These are phyloP conservation scores for Dentipellis sp. DNA, from an alignment of 768 basidiomycete species.

Conservation along the genomic window DNA sequence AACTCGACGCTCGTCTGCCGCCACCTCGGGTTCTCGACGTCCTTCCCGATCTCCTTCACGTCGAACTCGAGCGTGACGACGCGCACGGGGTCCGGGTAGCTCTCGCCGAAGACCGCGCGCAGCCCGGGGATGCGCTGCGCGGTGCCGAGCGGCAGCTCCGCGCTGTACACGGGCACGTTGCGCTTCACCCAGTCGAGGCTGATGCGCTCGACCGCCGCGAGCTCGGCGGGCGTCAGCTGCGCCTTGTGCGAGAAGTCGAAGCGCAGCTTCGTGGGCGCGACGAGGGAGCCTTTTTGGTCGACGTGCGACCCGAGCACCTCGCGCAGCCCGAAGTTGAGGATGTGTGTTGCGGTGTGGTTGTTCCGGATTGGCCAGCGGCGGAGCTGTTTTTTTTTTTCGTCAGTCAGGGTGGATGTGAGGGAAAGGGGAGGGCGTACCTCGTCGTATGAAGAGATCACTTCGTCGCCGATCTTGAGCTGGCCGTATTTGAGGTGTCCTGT, in stretches of 20 bases:
- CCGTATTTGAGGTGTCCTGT: slow-evolving; percentile 90
- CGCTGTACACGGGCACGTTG: slow-evolving; percentile 83
- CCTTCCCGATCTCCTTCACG: slow-evolving; percentile 76
- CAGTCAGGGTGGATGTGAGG: slow-evolving; percentile 18
- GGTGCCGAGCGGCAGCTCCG: slow-evolving; percentile 68
- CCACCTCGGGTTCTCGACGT: slow-evolving; percentile 90
- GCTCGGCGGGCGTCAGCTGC: slow-evolving; percentile 66
- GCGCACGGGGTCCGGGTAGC: slow-evolving; percentile 95
- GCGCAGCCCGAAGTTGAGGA: slow-evolving; percentile 88
- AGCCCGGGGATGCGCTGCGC: slow-evolving; percentile 89
- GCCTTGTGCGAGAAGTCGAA: slow-evolving; percentile 99
- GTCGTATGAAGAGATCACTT: slow-evolving; percentile 86
- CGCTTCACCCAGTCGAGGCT: slow-evolving; percentile 84
- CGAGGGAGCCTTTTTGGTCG: slow-evolving; percentile 96
- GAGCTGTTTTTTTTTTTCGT: slow-evolving; percentile 21
- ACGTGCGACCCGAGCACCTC: slow-evolving; percentile 96
- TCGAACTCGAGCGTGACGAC: slow-evolving; percentile 88
- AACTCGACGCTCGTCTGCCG: slow-evolving; percentile 88
- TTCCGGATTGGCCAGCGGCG: slow-evolving; percentile 94
- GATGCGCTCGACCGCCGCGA: slow-evolving; percentile 75
- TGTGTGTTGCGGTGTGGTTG: slow-evolving; percentile 98
- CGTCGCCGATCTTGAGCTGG: slow-evolving; percentile 62
- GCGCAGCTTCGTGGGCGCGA: slow-evolving; percentile 90
- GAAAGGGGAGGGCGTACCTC: slow-evolving; percentile 41
- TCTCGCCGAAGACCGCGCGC: slow-evolving; percentile 94